Evolutionary conservation across 164 flowering plant species (phyloP).

Genomic region (Umbellularia californica): DNA sequence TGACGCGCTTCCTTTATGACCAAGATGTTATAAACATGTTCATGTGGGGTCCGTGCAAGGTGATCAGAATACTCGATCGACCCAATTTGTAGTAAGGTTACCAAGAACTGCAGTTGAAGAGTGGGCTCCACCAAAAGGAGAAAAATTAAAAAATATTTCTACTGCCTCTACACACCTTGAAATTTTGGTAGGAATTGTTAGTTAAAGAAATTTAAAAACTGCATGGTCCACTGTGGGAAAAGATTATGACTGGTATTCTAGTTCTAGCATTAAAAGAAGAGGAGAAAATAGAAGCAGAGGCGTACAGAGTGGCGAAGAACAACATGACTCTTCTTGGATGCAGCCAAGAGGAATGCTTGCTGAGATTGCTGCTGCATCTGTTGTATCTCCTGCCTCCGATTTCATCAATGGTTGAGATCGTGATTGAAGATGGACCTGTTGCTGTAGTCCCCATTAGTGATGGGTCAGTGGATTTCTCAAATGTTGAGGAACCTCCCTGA

Average conservation of each 20-base stretch:
- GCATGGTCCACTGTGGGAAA: no score
- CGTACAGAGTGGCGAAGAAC: slow-evolving; percentile 83
- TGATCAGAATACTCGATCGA: no score
- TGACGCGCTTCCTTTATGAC: no score
- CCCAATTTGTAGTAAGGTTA: no score
- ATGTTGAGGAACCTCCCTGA: slow-evolving; percentile 29
- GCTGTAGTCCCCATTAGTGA: background rate
- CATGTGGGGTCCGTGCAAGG: no score
- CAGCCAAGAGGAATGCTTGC: slow-evolving; percentile 43
- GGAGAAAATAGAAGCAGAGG: background rate
- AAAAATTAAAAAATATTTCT: no score
- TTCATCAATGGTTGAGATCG: slow-evolving; percentile 19
- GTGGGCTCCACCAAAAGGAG: no score
- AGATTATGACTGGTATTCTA: no score
- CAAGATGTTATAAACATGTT: no score
- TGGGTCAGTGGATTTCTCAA: slow-evolving; percentile 22
- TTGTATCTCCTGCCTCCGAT: slow-evolving; percentile 20
- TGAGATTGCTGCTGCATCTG: slow-evolving; percentile 17
- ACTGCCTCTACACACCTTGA: no score
- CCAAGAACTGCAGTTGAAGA: rapidly evolving
- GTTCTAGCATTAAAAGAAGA: background rate
- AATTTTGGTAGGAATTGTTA: no score
- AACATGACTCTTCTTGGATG: slow-evolving; percentile 63
- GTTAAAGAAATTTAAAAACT: no score
- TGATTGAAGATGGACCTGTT: background rate